Percentiles rank a stretch among this genome's conserved stretches.
These are phyloP conservation scores for Anisodus tanguticus DNA, from an alignment of 257 asterid genomes.

Conservation along the genomic window DNA sequence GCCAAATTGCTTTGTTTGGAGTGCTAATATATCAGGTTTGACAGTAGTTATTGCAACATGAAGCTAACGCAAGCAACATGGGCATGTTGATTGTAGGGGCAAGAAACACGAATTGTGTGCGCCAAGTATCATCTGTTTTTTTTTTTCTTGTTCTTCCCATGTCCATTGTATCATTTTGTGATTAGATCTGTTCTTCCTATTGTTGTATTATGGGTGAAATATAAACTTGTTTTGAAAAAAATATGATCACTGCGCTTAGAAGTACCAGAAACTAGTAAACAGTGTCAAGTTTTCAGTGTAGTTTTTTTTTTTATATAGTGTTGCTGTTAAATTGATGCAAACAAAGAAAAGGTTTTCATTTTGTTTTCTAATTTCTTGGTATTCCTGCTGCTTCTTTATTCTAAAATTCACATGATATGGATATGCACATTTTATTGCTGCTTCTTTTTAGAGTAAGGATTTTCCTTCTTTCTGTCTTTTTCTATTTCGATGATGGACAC, in stretches of 20 bases:
- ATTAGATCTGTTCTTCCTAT: neutral
- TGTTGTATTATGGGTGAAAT: constrained; percentile 8
- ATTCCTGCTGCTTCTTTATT: constrained; percentile 2
- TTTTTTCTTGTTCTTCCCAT: neutral
- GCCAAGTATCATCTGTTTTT: neutral
- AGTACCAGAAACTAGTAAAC: neutral
- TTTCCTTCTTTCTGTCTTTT: too few species aligned
- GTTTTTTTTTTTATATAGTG: neutral
- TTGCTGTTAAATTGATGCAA: neutral
- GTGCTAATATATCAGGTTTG: neutral
- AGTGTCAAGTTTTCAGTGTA: neutral
- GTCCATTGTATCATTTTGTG: constrained; percentile 15
- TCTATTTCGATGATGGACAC: neutral
- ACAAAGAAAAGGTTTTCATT: neutral
- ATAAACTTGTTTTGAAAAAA: neutral
- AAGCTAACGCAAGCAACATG: constrained; percentile 5
- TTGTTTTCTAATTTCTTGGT: neutral
- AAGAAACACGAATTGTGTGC: neutral
- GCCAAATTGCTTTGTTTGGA: neutral
- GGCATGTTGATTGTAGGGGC: neutral
- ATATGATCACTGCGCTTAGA: neutral
- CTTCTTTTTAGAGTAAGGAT: neutral
- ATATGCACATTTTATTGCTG: neutral
- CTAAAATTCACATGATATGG: neutral
- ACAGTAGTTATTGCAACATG: neutral